Conservation (phyloP, 768 basidiomycete species). For the Amyloporia xantha region DNA sequence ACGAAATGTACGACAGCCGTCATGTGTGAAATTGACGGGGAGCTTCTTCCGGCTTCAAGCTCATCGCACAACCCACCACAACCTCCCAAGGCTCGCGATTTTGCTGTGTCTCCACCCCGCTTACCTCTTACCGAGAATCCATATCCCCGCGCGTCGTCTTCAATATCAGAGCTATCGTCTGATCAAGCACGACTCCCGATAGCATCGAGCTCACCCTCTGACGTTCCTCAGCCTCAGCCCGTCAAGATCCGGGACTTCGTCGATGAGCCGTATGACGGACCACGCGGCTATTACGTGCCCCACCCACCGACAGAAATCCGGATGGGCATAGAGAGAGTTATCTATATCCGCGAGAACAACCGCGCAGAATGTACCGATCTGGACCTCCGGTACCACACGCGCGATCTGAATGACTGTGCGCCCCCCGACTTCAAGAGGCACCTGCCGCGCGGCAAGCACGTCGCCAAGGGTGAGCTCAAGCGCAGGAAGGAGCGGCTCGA, state of each 20-base stretch:
- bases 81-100: not conserved
- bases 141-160: not conserved
- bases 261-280: slow-evolving; percentile 14
- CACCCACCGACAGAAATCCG: slow-evolving; percentile 17
- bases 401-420: not conserved
- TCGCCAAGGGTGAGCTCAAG: not conserved
- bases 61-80: too few species aligned
- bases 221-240: too few species aligned
- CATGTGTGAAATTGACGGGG: too few species aligned
- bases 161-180: too few species aligned
- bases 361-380: slow-evolving; percentile 1
- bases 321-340: slow-evolving; percentile 5
- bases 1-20: too few species aligned
- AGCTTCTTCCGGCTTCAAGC: too few species aligned
- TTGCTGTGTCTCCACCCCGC: not conserved
- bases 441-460: not conserved
- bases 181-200: too few species aligned
- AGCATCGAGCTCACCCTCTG: too few species aligned
- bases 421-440: slow-evolving; percentile 3
- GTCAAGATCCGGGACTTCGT: slow-evolving; percentile 22
- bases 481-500: not conserved
- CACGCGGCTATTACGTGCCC: slow-evolving; percentile 15
- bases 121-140: not conserved
- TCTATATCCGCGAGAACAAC: slow-evolving; percentile 15
- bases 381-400: slow-evolving; percentile 9